Percentiles rank a stretch among this genome's conserved stretches.
phyloP scores from a whole-genome alignment of 495 filamentous ascomycete species.

The Rhizodiscina lignyota region DNA sequence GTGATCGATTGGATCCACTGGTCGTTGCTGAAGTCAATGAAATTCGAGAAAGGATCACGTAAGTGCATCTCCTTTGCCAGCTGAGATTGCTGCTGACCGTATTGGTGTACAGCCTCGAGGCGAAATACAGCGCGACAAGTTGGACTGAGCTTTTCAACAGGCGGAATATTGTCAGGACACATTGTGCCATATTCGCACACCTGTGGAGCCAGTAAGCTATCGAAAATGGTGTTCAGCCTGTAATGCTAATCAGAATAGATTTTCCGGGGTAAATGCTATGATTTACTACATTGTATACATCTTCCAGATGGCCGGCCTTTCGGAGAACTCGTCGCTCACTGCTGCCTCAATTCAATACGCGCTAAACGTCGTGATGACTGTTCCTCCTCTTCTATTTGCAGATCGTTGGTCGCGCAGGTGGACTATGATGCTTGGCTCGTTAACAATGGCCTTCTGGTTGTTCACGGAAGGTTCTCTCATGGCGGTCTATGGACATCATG shows the following conservation, averaged over 20 bases:
- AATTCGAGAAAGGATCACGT: too few species aligned
- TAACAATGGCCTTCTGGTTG: constrained; percentile 2
- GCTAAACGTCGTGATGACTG: constrained; percentile 37
- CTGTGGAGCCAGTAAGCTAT: constrained; percentile 79
- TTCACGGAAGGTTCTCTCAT: constrained; percentile 4
- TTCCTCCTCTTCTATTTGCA: constrained; percentile 29
- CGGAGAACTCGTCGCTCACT: constrained; percentile 33
- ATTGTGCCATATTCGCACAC: constrained; percentile 59
- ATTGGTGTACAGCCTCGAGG: too few species aligned
- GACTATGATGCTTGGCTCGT: constrained; percentile 3
- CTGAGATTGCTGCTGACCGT: too few species aligned
- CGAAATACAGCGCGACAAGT: too few species aligned
- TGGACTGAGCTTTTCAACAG: too few species aligned
- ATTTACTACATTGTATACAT: constrained; percentile 35
- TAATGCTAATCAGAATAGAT: too few species aligned
- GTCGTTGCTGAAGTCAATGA: constrained; percentile 50
- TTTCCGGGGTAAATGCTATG: constrained; percentile 76
- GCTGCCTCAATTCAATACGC: constrained; percentile 58
- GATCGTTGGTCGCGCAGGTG: constrained; percentile 40
- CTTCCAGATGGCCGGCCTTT: constrained; percentile 6
- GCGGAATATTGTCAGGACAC: too few species aligned
- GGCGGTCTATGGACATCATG: constrained; percentile 2
- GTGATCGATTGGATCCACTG: constrained; percentile 40
- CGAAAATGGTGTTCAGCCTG: too few species aligned
- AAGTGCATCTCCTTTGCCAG: too few species aligned